Evolutionary conservation across 2,329 filamentous ascomycete genomes (phyloP).

Genomic region (Ampelomyces quisqualis): DNA sequence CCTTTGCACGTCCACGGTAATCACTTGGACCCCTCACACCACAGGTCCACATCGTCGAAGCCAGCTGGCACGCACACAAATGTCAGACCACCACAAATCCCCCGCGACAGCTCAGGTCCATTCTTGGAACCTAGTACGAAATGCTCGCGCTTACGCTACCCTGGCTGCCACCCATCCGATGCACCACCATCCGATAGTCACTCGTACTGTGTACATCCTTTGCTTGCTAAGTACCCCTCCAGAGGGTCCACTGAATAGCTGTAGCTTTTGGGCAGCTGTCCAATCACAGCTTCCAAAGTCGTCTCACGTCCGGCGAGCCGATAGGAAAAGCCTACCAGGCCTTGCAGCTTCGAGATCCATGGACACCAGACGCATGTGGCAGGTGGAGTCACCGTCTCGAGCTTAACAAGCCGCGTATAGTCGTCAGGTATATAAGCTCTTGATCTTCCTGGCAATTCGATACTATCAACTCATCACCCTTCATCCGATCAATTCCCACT

Average conservation of each 20-base stretch:
- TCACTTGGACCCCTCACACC: constrained; percentile 27
- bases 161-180: constrained; percentile 30
- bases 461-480: constrained; percentile 6
- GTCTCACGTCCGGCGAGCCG: constrained; percentile 26
- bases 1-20: no score
- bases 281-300: constrained; percentile 8
- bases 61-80: constrained; percentile 16
- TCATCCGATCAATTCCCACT: constrained; percentile 12
- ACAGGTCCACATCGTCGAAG: constrained; percentile 8
- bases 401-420: neutral
- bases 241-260: constrained; percentile 17
- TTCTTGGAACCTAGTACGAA: constrained; percentile 5
- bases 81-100: constrained; percentile 17
- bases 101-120: constrained; percentile 9
- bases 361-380: neutral
- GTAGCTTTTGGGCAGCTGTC: constrained; percentile 9
- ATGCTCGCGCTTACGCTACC: constrained; percentile 18
- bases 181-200: constrained; percentile 37
- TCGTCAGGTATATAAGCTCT: constrained; percentile 23
- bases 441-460: constrained; percentile 8
- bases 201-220: constrained; percentile 7
- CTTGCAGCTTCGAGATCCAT: constrained; percentile 13
- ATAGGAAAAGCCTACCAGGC: constrained; percentile 10
- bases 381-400: constrained; percentile 13
- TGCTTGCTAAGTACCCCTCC: constrained; percentile 24